Evolutionary conservation across 306 rosid genomes (phyloP), one percentile per base, ranked within the genome.

Genomic region (Inga laurina): DNA sequence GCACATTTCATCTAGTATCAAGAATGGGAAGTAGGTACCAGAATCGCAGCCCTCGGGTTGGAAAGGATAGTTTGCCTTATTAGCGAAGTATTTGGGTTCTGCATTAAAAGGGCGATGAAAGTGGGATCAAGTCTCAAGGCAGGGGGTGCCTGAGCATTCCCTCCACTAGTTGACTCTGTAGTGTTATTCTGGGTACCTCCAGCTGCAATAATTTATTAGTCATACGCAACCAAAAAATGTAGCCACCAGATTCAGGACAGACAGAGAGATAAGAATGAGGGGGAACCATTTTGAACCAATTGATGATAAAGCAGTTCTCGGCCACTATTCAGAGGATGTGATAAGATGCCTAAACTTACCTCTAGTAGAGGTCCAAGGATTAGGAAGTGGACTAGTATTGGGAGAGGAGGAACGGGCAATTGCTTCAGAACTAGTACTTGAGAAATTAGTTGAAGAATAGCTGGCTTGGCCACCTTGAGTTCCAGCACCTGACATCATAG

Each of bases 41-140:
- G 94, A 80, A 86, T 90, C 90, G 90, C 78, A 78, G 87, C 82
- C 80, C 89, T 92, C 11, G 93, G 98, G 64, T 89, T 92, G 80
- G 97, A 92, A 72, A 92, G 66, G 71, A 92, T 85, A 84, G 88
- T 91, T 87, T 94, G 98, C 98, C 89, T 88, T 90, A 93, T 90
- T 75, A 85, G 97, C 43, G 93, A 92, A 84, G 92, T 81, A 75
- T 93, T 93, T 78, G 97, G 98, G 76, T 92, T 93, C 84, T 92
- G 97, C 91, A 91, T 78, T 79, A 91, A 72, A 82, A 4, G 48
- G 48, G 48, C 7, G 12, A 44, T 4, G 11, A 74, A 75, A 84
- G 81, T 70, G 73, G 91, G 43, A 85, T 92, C 98, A 14, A 88
- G 92, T 88, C 84, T 77, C 48, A 44, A 44, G 48, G 48, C 48